Conservation (phyloP, 2,329 filamentous ascomycete species). For the Colletotrichum siamense region DNA sequence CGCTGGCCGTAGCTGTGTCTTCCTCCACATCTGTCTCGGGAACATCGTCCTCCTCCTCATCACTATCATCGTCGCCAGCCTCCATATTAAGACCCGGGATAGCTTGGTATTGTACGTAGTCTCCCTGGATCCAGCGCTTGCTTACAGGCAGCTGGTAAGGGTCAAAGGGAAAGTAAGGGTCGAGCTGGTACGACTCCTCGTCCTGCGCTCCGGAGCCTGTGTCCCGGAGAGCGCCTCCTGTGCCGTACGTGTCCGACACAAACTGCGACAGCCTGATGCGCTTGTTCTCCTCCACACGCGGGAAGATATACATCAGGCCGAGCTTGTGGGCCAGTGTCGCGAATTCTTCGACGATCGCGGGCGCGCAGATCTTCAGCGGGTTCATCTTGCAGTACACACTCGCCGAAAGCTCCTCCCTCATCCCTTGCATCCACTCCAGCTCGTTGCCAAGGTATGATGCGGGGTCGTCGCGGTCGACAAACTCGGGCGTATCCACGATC, state of each 20-base stretch:
- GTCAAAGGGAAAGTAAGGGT: conserved; percentile 97
- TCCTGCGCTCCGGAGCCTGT: conserved; percentile 61
- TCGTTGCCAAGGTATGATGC: conserved; percentile 71
- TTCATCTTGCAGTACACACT: conserved; percentile 91
- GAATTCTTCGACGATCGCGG: conserved; percentile 89
- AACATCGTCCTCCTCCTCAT: conserved; percentile 51
- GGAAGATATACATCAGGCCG: conserved; percentile 87
- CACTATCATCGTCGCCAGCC: conserved; percentile 59
- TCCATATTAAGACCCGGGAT: conserved; percentile 72
- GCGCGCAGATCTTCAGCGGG: conserved; percentile 92
- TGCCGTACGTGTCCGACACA: conserved; percentile 61
- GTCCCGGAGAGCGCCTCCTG: conserved; percentile 60
- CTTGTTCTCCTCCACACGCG: conserved; percentile 91
- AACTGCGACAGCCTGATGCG: conserved; percentile 80
- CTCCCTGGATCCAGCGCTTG: conserved; percentile 83
- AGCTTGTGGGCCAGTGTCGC: conserved; percentile 86
- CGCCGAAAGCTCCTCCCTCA: conserved; percentile 75
- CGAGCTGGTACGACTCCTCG: conserved; percentile 83
- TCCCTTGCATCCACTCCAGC: conserved; percentile 76
- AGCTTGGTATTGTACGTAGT: conserved; percentile 82
- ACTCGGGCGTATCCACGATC: conserved; percentile 65
- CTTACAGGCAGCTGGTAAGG: conserved; percentile 91
- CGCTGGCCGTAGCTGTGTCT: conserved; percentile 56
- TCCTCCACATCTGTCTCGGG: conserved; percentile 54
- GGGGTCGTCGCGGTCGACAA: conserved; percentile 66